Percentiles rank a stretch among this genome's conserved stretches.
These are phyloP conservation scores for Capsicum rhomboideum DNA, from an alignment of 257 asterid genomes.

Conservation along the genomic window DNA sequence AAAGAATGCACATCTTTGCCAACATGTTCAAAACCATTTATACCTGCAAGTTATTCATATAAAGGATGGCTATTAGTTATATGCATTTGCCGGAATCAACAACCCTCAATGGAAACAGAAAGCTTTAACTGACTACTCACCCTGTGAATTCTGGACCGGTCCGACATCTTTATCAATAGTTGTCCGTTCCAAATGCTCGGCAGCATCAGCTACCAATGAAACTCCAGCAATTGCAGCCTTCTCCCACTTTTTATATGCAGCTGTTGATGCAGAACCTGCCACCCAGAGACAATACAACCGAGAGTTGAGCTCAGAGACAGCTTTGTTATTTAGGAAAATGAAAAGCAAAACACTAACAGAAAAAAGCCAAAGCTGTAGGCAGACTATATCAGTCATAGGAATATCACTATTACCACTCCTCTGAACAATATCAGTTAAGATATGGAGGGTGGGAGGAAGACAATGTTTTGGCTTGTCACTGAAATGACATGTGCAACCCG, in stretches of 20 bases:
- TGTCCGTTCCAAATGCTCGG: conserved; percentile 90
- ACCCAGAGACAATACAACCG: background rate
- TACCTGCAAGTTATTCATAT: conserved; percentile 32
- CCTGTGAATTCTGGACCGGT: conserved; percentile 39
- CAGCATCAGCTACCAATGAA: conserved; percentile 98
- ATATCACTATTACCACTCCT: background rate
- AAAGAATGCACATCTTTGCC: conserved; percentile 35
- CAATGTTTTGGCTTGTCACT: background rate
- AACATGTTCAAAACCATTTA: conserved; percentile 39
- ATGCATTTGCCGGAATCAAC: background rate
- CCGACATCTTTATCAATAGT: conserved; percentile 56
- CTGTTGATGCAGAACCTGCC: conserved; percentile 52
- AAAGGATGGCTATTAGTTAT: background rate
- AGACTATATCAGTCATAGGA: background rate
- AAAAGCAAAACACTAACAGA: background rate
- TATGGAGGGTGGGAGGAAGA: conserved; percentile 1
- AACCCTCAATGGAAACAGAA: background rate
- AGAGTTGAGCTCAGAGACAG: background rate
- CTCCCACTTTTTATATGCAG: conserved; percentile 98
- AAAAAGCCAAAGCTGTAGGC: background rate
- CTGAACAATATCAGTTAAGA: background rate
- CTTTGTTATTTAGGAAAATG: background rate
- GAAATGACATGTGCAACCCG: background rate
- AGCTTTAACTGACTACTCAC: conserved; percentile 24
- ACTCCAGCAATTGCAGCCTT: conserved; percentile 99